Evolutionary conservation across 1,139 yeast species (phyloP), one percentile per base, ranked within the genome.

Genomic region (Zygosaccharomyces pseudobailii): DNA sequence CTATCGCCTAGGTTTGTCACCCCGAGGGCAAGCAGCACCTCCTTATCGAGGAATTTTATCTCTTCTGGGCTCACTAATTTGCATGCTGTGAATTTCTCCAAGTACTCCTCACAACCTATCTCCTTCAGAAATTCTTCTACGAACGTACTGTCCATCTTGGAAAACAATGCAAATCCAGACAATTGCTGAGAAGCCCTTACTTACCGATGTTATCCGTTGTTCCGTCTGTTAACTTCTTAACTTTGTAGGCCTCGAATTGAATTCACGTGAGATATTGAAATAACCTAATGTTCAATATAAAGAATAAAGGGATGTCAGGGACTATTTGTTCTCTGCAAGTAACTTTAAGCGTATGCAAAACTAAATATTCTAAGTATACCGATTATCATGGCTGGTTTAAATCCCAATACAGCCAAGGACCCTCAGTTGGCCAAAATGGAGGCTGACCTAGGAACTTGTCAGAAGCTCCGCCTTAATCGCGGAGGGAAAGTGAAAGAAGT

Each of bases 1-100:
- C 97, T 71, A 63, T 92, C 97, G 0, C 97, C 97, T 7, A 92
- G 77, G 55, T 80, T 84, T 19, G 57, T 56, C n/a, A 92, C 69
- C 0, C 96, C 97, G 6, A 92, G 65, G 52, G 85, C 95, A 46
- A 75, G 76, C 47, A 92, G 73, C 0, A 89, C 78, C n/a, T 69
- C 73, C 33, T 78, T 73, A 59, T 88, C 96, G 42, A 89, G 66
- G 39, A 55, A 62, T 21, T 56, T 58, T 10, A 70, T 36, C 3
- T 62, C 57, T 1, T 59, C 60, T 51, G 80, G 85, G 1, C 80
- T 70, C 10, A 87, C 63, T 5, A 87, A 68, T 42, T 80, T 86
- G 38, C 75, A 67, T 20, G 55, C 72, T 0, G 82, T 74, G 52
- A 88, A 63, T 10, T 28, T 40, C 2, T 54, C 53, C 33, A 55